Evolutionary conservation across 129 eudicot species (phyloP), one percentile per base, ranked within the genome.

Genomic region (Helichrysum umbraculigerum): DNA sequence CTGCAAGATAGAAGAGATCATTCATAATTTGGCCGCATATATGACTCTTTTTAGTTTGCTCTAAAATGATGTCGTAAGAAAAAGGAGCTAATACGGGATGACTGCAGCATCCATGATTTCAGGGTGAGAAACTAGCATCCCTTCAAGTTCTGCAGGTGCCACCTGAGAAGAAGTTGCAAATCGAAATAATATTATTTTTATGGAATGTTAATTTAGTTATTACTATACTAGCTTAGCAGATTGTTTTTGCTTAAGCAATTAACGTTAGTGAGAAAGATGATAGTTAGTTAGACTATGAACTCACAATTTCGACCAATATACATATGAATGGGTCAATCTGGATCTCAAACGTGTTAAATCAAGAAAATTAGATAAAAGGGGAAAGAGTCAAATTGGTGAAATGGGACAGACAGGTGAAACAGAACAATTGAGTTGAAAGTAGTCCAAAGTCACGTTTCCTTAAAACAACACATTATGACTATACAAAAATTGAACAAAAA

Each of bases 111-210:
- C 97, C 79, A 86, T 71, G 70, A 93, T 93, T 79, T 91, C 91
- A 30, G 96, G 96, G 70, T 93, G 98, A 73, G 87, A 81, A 20
- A 88, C 66, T 32, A 93, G 88, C 58, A 93, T 75, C 37, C 91
- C 98, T 91, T 93, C 98, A 72, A 93, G 98, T 78, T 93, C 97
- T 11, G 98, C 98, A 69, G 96, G 98, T 78, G 98, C 98, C 70
- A 91, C 92, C 98, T 93, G 83, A 7, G 66, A 83, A 56, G 58
- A 73, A 81, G 70, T 63, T 20, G 71, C 54, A 75, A 50, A 28
- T 29, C 47, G 33, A 57, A 58, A 72, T 6, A 34, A 21, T 44
- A 11, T 42, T 25, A 47, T 11, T 44, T 42, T 6, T 21, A 69
- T 19, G 32, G n/a, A n/a, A n/a, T 50, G 59, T 69, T 69, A 2